Base-by-base conservation (phyloP, 306 rosid genomes). In the Quercus cerris region DNA sequence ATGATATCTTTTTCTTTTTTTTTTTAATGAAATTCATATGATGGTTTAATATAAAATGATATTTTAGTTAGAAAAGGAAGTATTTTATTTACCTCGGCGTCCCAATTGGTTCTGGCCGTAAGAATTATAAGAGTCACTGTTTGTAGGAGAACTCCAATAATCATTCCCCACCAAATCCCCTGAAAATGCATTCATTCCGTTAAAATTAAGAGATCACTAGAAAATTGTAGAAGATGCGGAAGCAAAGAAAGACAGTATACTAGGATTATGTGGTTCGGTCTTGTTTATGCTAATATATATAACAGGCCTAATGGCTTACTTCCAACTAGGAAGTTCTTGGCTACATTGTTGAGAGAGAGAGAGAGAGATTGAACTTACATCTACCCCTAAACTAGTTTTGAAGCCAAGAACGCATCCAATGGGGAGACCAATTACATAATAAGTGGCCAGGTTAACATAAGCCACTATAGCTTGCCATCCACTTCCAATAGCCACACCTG, bases 131-230 rank as follows among this genome's bases (percentile, higher is more conserved):
- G 91, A 69, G 89, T 77, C 5, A 63, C 0, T 79, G 97, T 92
- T 77, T 92, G 97, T 59, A 85, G n/a, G 77, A 85, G 44, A 76
- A 92, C 94, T 81, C 92, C 97, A 72, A 88, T 75, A 72, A 92
- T 79, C 94, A 90, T 85, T 3, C 93, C 93, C 96, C 96, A 91
- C 92, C 92, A 90, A 4, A 90, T 92, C 4, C 92, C 97, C 94
- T 89, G 74, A 25, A 74, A 56, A 59, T 17, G 46, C 67, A 41
- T 55, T 49, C 71, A 30, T 41, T 1, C 11, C 19, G 7, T 25
- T 17, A 18, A 4, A 68, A n/a, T 52, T 14, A 71, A 33, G 31
- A 51, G 10, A 56, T 27, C 6, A 18, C 11, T 41, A 41, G 46
- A 41, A 41, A 41, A 41, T 49, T 49, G 17, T 49, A 10, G 54